A percentile compares a stretch with the other conserved stretches of the same genome.
Evolutionary conservation across 1,284 basidiomycete species (phyloP).

Genomic region (Trametes hirsuta): DNA sequence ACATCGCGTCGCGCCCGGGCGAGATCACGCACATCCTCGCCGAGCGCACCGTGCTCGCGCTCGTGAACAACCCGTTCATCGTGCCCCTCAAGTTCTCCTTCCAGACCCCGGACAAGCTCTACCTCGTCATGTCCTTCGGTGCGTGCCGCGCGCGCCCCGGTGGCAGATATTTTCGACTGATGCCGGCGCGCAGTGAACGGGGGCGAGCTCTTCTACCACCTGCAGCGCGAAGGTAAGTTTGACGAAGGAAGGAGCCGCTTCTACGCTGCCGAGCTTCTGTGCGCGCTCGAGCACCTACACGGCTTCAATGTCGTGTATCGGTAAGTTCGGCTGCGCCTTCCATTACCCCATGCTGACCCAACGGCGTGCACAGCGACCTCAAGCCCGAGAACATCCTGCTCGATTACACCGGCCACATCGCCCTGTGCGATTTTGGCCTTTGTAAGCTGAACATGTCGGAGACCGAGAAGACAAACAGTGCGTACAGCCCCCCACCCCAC

Average conservation of each 20-base stretch:
- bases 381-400: constrained; percentile 98
- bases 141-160: constrained; percentile 27
- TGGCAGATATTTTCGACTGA: not conserved
- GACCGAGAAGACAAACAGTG: constrained; percentile 96
- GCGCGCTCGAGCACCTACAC: constrained; percentile 95
- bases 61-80: constrained; percentile 99
- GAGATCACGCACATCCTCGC: constrained; percentile 99
- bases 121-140: constrained; percentile 96
- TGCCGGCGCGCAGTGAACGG: constrained; percentile 75
- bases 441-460: constrained; percentile 99
- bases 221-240: constrained; percentile 97
- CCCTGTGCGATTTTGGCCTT: constrained; percentile 97
- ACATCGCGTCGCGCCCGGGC: constrained; percentile 94
- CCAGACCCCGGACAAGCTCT: constrained; percentile 97
- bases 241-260: constrained; percentile 93
- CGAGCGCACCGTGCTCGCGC: constrained; percentile 93
- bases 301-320: constrained; percentile 99
- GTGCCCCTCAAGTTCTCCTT: constrained; percentile 99
- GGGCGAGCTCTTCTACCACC: constrained; percentile 97
- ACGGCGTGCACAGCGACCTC: constrained; percentile 64
- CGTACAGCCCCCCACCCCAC: constrained; percentile 31
- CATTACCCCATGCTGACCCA: not conserved
- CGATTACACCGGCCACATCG: constrained; percentile 98
- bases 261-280: constrained; percentile 95
- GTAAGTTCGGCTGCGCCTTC: constrained; percentile 42